A percentile compares a stretch with the other conserved stretches of the same genome.
These are phyloP conservation scores for Vaccinium darrowii DNA, from an alignment of 148 eudicot species.

Conservation along the genomic window DNA sequence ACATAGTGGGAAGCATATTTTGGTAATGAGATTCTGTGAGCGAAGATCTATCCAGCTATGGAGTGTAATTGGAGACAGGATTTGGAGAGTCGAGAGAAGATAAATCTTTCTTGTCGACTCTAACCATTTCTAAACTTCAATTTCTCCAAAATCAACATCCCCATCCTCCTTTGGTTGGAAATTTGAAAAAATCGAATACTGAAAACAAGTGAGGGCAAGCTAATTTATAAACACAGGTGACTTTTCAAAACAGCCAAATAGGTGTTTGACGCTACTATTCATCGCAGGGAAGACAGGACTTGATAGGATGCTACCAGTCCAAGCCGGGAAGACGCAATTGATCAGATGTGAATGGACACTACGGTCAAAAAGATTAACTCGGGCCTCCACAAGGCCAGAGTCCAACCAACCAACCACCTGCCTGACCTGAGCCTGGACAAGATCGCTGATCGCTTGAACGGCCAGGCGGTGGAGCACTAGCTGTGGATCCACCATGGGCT, in stretches of 20 bases:
- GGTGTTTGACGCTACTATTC: no score
- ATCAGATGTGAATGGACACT: no score
- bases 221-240: no score
- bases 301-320: no score
- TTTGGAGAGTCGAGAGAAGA: not conserved
- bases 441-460: not conserved
- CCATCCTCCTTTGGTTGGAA: not conserved
- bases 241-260: no score
- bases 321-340: no score
- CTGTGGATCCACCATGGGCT: not conserved
- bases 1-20: not conserved
- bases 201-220: no score
- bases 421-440: not conserved
- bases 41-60: not conserved
- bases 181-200: no score
- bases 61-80: not conserved
- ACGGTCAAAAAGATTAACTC: no score
- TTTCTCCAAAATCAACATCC: not conserved
- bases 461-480: not conserved
- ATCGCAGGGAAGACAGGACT: no score
- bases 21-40: not conserved
- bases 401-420: not conserved
- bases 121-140: not conserved
- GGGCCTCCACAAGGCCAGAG: no score
- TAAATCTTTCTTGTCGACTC: not conserved